Evolutionary conservation across 306 rosid genomes (phyloP).

Genomic region (Cicer arietinum): DNA sequence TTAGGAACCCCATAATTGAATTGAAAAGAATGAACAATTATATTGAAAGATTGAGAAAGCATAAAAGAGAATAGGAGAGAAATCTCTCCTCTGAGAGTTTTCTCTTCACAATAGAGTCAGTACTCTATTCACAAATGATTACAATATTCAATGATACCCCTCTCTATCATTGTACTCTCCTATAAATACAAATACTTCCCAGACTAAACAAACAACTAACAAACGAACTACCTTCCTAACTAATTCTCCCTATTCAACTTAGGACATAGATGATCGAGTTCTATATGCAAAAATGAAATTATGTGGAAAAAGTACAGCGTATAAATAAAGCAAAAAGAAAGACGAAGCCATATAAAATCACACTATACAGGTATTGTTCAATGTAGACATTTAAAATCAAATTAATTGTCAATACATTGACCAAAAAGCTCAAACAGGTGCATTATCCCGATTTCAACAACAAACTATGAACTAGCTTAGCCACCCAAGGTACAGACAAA

Average conservation of each 20-base stretch:
- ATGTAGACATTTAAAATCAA: background rate
- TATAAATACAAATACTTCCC: too few relatives aligned
- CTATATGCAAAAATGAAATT: too few relatives aligned
- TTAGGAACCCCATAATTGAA: background rate
- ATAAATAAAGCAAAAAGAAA: background rate
- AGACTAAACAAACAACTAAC: background rate
- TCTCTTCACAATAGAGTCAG: background rate
- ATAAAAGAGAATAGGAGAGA: background rate
- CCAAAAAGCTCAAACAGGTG: constrained; percentile 8
- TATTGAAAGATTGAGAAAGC: background rate
- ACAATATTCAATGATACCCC: background rate
- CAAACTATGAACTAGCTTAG: constrained; percentile 33
- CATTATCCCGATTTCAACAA: background rate
- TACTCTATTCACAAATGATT: background rate
- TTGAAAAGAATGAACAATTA: background rate
- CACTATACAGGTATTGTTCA: background rate
- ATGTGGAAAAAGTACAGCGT: background rate
- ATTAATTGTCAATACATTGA: constrained; percentile 7
- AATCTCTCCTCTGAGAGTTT: too few relatives aligned
- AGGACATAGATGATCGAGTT: background rate
- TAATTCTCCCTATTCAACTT: background rate
- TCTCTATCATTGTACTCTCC: background rate
- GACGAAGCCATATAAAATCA: constrained; percentile 12
- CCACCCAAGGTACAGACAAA: background rate
- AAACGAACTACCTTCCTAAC: background rate